Evolutionary conservation across 345 rosid species (phyloP).

Genomic region (Fremontodendron californicum): DNA sequence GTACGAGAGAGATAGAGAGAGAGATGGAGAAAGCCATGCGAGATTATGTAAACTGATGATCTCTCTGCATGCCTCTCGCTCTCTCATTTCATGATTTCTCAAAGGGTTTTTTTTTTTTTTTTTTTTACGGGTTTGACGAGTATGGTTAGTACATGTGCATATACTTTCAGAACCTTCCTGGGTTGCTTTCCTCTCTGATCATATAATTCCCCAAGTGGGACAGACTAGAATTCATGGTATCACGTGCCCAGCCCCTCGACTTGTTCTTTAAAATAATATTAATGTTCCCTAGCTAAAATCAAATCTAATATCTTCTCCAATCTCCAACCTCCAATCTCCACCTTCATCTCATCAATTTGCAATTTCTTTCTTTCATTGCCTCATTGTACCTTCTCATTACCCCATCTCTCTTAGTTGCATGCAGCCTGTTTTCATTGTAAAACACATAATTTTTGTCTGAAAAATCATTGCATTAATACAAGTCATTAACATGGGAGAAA

Average conservation of each 20-base stretch:
- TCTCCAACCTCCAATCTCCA: neutral
- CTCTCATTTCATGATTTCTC: neutral
- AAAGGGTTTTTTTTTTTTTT: too few species aligned
- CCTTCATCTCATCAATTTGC: neutral
- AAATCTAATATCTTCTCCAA: neutral
- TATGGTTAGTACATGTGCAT: neutral
- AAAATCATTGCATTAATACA: neutral
- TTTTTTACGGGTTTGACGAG: neutral
- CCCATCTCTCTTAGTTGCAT: slow-evolving; percentile 12
- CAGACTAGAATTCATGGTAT: slow-evolving; percentile 13
- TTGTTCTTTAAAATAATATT: neutral
- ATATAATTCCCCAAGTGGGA: slow-evolving; percentile 7
- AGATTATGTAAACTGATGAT: neutral
- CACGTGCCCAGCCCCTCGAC: slow-evolving; percentile 17
- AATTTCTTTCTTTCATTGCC: neutral
- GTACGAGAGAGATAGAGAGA: neutral
- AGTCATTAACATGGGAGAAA: neutral
- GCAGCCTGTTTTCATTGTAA: slow-evolving; percentile 13
- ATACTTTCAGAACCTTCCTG: slow-evolving; percentile 13
- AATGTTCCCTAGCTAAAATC: neutral
- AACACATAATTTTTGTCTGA: slow-evolving; percentile 7
- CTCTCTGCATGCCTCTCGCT: neutral
- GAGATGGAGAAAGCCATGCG: neutral
- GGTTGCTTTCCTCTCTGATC: neutral
- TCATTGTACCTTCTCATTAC: neutral